A percentile compares a stretch with the other conserved stretches of the same genome.
Evolutionary conservation across 495 filamentous ascomycete species (phyloP).

Genomic region (Collariella sp.): DNA sequence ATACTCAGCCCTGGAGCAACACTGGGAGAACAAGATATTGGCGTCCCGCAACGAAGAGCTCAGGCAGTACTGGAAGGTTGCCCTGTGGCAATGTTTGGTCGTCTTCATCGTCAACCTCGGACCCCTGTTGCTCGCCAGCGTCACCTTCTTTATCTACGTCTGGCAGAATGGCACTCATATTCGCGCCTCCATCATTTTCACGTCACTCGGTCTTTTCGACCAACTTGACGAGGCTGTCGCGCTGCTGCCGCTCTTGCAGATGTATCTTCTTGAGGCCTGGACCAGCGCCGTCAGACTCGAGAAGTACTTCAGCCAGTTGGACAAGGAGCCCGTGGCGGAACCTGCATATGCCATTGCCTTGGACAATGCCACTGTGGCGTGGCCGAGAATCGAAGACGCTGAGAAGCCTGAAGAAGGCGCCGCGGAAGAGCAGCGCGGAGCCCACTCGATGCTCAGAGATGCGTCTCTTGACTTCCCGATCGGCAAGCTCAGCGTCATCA

Average conservation of each 20-base stretch:
- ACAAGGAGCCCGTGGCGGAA: constrained; percentile 15
- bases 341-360: constrained; percentile 15
- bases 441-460: constrained; percentile 34
- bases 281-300: constrained; percentile 22
- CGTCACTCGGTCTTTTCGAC: constrained; percentile 24
- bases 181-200: constrained; percentile 24
- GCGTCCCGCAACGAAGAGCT: constrained; percentile 54
- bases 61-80: constrained; percentile 46
- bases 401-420: constrained; percentile 14
- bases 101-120: constrained; percentile 51
- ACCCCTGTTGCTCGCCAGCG: constrained; percentile 55
- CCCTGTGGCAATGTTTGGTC: constrained; percentile 41
- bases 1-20: constrained; percentile 58
- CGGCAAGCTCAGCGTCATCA: constrained; percentile 50
- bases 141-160: constrained; percentile 53
- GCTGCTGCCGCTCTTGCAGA: constrained; percentile 16
- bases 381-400: constrained; percentile 18
- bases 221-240: constrained; percentile 23
- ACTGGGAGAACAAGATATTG: constrained; percentile 58
- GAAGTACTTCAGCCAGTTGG: constrained; percentile 20
- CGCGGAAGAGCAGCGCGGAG: constrained; percentile 11
- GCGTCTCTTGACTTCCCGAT: constrained; percentile 51
- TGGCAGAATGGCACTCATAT: constrained; percentile 18
- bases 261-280: constrained; percentile 23
- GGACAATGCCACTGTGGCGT: constrained; percentile 23